Conservation (phyloP, 148 eudicot genomes). For the Euryodendron excelsum region DNA sequence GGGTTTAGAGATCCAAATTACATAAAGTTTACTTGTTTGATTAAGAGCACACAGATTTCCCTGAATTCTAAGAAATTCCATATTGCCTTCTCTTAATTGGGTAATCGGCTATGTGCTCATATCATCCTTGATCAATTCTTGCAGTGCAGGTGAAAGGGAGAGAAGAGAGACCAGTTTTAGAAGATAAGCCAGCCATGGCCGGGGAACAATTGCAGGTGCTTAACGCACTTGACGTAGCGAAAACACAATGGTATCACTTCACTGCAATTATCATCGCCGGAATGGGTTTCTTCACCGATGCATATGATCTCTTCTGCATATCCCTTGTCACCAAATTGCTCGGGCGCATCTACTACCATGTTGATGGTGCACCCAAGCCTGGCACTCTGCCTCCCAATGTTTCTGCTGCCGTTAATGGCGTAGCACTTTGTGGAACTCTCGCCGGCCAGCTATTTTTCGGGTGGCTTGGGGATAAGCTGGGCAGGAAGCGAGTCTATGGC, state of each 20-base stretch:
- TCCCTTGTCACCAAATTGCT: constrained; percentile 57
- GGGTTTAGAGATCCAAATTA: too few relatives aligned
- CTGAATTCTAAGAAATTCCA: too few relatives aligned
- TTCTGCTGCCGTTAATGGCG: constrained; percentile 53
- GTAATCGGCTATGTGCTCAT: too few relatives aligned
- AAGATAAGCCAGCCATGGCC: constrained; percentile 33
- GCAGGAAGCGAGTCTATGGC: constrained; percentile 59
- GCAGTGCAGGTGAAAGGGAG: background rate
- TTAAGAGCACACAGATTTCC: too few relatives aligned
- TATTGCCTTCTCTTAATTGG: too few relatives aligned
- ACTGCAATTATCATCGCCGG: constrained; percentile 64
- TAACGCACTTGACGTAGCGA: constrained; percentile 54
- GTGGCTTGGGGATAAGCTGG: constrained; percentile 71
- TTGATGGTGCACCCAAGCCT: constrained; percentile 34
- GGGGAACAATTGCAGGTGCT: constrained; percentile 48
- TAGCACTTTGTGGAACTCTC: constrained; percentile 56
- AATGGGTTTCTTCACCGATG: constrained; percentile 70
- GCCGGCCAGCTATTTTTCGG: constrained; percentile 68
- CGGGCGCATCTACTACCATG: constrained; percentile 57
- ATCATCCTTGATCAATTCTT: too few relatives aligned
- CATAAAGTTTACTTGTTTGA: too few relatives aligned
- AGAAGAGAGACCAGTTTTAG: too few relatives aligned
- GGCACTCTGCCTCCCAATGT: constrained; percentile 54
- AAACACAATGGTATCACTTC: constrained; percentile 71
- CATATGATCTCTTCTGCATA: constrained; percentile 68